phyloP scores from a whole-genome alignment of 768 basidiomycete genomes.

The Fomitopsis pulvina region DNA sequence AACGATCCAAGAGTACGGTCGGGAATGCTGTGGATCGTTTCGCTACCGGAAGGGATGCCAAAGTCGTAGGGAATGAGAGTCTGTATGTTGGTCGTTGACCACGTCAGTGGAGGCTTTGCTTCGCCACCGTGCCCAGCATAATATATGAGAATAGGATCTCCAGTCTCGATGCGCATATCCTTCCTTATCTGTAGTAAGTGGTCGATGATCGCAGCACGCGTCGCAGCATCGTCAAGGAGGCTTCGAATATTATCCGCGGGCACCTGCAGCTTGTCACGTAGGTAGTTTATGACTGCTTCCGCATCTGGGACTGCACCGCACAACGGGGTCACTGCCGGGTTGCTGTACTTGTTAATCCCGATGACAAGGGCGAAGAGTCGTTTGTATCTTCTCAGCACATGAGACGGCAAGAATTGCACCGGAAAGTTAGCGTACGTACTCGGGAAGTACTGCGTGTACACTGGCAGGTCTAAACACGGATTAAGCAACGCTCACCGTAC shows the following conservation, averaged over 20 bases:
- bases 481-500: too few relatives aligned
- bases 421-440: too few relatives aligned
- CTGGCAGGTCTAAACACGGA: too few relatives aligned
- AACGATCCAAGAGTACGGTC: constrained; percentile 35
- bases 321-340: constrained; percentile 20
- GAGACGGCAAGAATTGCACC: too few relatives aligned
- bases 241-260: constrained; percentile 28
- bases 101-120: constrained; percentile 23
- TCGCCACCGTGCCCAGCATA: constrained; percentile 41
- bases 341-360: constrained; percentile 34
- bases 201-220: constrained; percentile 28
- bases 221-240: constrained; percentile 33
- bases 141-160: constrained; percentile 34
- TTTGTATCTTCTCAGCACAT: too few relatives aligned
- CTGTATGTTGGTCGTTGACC: constrained; percentile 28
- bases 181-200: constrained; percentile 21
- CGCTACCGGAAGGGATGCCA: constrained; percentile 2
- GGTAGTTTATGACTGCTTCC: constrained; percentile 28
- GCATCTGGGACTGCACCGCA: constrained; percentile 35
- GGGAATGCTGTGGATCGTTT: constrained; percentile 29
- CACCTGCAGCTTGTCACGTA: constrained; percentile 25
- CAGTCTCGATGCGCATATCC: constrained; percentile 9
- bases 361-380: constrained; percentile 34
- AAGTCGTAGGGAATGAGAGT: constrained; percentile 30
- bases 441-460: too few relatives aligned